Evolutionary conservation across 192 early-diverging fungal genomes (phyloP).

Genomic region (Mortierella claussenii): DNA sequence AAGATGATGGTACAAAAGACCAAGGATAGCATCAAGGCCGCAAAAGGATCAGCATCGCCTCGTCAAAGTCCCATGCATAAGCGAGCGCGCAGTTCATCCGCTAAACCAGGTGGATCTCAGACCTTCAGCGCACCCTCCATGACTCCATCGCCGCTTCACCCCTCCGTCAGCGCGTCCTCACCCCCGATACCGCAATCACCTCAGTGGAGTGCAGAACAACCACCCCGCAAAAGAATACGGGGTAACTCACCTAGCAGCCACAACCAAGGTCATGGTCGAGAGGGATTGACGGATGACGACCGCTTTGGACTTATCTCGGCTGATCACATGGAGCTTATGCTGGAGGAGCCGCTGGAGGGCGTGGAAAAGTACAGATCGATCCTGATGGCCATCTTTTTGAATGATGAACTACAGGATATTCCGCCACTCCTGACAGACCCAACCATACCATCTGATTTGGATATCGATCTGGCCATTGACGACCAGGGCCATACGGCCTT

Average conservation of each 20-base stretch:
- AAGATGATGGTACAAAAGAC: conserved; percentile 46
- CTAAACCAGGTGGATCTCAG: conserved; percentile 24
- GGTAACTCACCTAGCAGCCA: conserved; percentile 3
- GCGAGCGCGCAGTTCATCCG: conserved; percentile 33
- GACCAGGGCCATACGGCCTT: conserved; percentile 94
- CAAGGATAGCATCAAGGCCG: neutral
- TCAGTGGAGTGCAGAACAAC: conserved; percentile 19
- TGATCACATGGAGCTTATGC: neutral
- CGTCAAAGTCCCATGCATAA: conserved; percentile 19
- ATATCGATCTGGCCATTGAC: conserved; percentile 89
- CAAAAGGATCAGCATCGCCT: conserved; percentile 21
- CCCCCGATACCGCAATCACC: conserved; percentile 43
- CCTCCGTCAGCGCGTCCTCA: conserved; percentile 28
- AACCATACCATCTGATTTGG: conserved; percentile 61
- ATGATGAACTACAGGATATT: conserved; percentile 74
- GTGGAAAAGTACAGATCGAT: conserved; percentile 75
- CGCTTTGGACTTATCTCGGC: neutral
- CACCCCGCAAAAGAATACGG: conserved; percentile 25
- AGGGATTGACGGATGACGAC: conserved; percentile 11
- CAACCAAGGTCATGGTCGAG: conserved; percentile 10
- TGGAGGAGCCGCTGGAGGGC: conserved; percentile 29
- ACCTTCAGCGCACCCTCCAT: conserved; percentile 17
- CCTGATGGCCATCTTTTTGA: conserved; percentile 88
- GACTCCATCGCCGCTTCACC: conserved; percentile 44
- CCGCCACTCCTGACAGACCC: conserved; percentile 60